These are phyloP conservation scores for Crataegus laevigata DNA, from an alignment of 306 rosid genomes.

Conservation along the genomic window DNA sequence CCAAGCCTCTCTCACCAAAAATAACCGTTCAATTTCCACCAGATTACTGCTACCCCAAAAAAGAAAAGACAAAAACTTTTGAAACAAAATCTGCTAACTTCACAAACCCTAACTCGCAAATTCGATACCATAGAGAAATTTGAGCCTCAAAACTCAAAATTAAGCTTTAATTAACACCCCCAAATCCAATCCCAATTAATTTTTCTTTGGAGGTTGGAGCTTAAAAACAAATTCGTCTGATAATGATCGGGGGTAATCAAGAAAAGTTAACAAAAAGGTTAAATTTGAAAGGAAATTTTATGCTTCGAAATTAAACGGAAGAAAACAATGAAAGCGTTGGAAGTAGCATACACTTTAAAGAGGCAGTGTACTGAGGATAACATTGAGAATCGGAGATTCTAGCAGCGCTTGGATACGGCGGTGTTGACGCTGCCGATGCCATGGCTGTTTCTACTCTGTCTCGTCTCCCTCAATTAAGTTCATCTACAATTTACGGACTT, in stretches of 20 bases:
- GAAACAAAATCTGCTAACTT: not conserved
- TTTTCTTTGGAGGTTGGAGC: not conserved
- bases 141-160: not conserved
- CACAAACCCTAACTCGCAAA: not conserved
- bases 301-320: not conserved
- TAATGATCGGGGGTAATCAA: not conserved
- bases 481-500: not conserved
- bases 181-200: not conserved
- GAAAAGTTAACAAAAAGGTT: not conserved
- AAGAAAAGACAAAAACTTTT: not conserved
- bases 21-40: no score
- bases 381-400: slow-evolving; percentile 80
- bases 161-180: not conserved
- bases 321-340: not conserved
- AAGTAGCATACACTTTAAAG: slow-evolving; percentile 59
- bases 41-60: not conserved
- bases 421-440: slow-evolving; percentile 46
- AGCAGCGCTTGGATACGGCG: slow-evolving; percentile 61
- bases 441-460: slow-evolving; percentile 1
- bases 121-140: not conserved
- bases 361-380: slow-evolving; percentile 78
- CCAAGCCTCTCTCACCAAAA: no score
- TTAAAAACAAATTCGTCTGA: not conserved
- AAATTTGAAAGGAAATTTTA: not conserved
- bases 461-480: no score